These are phyloP conservation scores for Penicillium sp. DNA, from an alignment of 2,329 filamentous ascomycete genomes.

Conservation along the genomic window DNA sequence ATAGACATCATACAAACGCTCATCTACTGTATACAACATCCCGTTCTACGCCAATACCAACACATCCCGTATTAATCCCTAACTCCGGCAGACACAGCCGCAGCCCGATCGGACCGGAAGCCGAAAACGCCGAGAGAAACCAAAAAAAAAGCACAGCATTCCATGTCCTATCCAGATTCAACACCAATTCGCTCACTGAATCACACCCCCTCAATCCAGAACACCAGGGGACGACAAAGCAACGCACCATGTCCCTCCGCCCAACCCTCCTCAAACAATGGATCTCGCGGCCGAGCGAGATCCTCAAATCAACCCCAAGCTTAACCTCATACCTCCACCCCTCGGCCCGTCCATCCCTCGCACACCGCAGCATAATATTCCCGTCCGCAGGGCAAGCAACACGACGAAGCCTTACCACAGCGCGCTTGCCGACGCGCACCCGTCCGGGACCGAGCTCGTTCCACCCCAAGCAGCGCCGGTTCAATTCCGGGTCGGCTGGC, in stretches of 20 bases:
- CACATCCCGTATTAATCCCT: not conserved
- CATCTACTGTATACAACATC: not conserved
- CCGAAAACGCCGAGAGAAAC: conserved; percentile 9
- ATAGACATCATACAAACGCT: not conserved
- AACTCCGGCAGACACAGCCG: conserved; percentile 1
- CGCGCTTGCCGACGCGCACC: not conserved
- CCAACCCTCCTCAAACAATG: conserved; percentile 17
- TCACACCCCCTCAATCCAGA: not conserved
- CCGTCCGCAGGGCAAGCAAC: not conserved
- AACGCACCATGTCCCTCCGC: conserved; percentile 11
- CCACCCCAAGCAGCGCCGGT: conserved; percentile 17
- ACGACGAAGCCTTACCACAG: conserved; percentile 1
- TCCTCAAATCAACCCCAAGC: conserved; percentile 10
- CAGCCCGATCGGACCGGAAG: conserved; percentile 8
- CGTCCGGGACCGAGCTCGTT: conserved; percentile 1
- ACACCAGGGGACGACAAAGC: not conserved
- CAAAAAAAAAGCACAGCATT: not conserved
- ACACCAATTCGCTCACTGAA: not conserved
- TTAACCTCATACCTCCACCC: not conserved
- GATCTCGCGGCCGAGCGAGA: conserved; percentile 16
- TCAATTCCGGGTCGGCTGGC: conserved; percentile 18
- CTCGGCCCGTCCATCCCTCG: not conserved
- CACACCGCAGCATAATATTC: conserved; percentile 4
- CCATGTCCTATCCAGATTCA: not conserved
- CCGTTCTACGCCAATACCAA: not conserved